Evolutionary conservation across 108 stramenopile genomes (phyloP).

Genomic region (Cyclotella sp.): DNA sequence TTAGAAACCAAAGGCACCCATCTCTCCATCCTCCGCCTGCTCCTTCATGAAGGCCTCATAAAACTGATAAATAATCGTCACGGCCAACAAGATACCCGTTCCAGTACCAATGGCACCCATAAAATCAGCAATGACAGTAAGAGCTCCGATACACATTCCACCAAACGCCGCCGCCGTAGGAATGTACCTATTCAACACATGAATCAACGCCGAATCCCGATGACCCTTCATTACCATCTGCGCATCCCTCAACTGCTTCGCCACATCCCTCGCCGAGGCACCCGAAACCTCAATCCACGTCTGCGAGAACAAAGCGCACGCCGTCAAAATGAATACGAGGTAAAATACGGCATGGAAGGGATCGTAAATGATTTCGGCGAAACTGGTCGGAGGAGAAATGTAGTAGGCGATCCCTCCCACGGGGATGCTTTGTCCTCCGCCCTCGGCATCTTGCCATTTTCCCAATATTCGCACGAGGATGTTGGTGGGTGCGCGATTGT

Average conservation of each 20-base stretch:
- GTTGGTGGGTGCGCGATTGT: conserved; percentile 97
- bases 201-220: conserved; percentile 94
- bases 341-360: conserved; percentile 99
- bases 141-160: conserved; percentile 99
- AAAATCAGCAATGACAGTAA: conserved; percentile 97
- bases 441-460: conserved; percentile 97
- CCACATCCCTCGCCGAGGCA: conserved; percentile 96
- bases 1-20: conserved; percentile 56
- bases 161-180: conserved; percentile 99
- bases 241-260: conserved; percentile 98
- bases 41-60: conserved; percentile 96
- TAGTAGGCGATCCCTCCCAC: conserved; percentile 99
- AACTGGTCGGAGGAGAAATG: conserved; percentile 94
- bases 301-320: conserved; percentile 98
- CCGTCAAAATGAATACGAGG: conserved; percentile 95
- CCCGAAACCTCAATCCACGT: conserved; percentile 99
- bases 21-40: conserved; percentile 44
- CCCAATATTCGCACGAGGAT: conserved; percentile 97
- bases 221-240: conserved; percentile 99
- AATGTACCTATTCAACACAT: conserved; percentile 98
- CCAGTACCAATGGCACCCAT: conserved; percentile 99
- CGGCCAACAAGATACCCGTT: conserved; percentile 97
- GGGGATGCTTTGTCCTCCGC: conserved; percentile 95
- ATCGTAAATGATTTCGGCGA: conserved; percentile 96
- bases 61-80: conserved; percentile 99